These are phyloP conservation scores for Verbena officinalis DNA, from an alignment of 257 asterid genomes.

Conservation along the genomic window DNA sequence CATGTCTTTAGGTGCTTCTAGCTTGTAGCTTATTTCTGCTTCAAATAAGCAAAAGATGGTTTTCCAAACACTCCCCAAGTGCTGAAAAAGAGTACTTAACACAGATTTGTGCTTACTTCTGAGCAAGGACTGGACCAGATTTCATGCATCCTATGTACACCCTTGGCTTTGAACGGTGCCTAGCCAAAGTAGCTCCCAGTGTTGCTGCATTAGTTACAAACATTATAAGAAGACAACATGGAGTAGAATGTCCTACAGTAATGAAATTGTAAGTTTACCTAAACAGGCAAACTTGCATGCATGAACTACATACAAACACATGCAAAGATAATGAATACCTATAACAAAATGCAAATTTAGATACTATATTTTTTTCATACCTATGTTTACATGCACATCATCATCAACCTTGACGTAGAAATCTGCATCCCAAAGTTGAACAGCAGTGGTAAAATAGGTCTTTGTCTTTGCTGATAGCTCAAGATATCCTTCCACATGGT, in stretches of 20 bases:
- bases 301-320: not conserved
- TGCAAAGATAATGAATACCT: not conserved
- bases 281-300: not conserved
- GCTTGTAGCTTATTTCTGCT: too few relatives aligned
- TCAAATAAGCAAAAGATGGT: too few relatives aligned
- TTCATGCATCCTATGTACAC: conserved; percentile 96
- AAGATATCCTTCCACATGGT: conserved; percentile 90
- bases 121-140: conserved; percentile 92
- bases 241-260: not conserved
- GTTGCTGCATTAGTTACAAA: conserved; percentile 53
- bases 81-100: not conserved
- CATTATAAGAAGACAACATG: conserved; percentile 5
- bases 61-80: too few relatives aligned
- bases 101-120: conserved; percentile 59
- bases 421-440: conserved; percentile 89
- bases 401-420: conserved; percentile 91
- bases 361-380: conserved; percentile 35
- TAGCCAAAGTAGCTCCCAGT: conserved; percentile 72
- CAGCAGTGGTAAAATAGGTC: conserved; percentile 76
- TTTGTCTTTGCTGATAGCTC: conserved; percentile 90
- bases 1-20: too few relatives aligned
- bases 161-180: conserved; percentile 78
- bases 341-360: not conserved
- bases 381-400: conserved; percentile 89
- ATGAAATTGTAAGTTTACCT: too few relatives aligned